Evolutionary conservation across 169 alveolate species (phyloP).

Genomic region (Cryptosporidium sp.): DNA sequence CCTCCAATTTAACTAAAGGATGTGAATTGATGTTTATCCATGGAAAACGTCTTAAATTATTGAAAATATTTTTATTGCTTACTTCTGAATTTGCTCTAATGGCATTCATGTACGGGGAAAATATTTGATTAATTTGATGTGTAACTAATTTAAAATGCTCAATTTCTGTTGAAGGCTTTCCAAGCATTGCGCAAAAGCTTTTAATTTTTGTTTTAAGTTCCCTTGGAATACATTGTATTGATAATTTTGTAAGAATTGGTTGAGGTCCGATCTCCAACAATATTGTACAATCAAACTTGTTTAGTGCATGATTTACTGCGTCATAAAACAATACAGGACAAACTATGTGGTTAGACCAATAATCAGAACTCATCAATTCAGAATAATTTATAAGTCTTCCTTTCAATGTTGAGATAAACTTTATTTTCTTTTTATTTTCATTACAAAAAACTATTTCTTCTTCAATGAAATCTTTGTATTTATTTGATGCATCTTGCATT

Average conservation of each 20-base stretch:
- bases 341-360: conserved; percentile 61
- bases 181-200: conserved; percentile 16
- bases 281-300: neutral
- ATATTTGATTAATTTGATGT: neutral
- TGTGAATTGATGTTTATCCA: conserved; percentile 23
- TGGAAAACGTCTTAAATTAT: conserved; percentile 45
- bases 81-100: neutral
- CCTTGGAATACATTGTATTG: conserved; percentile 28
- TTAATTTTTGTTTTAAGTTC: conserved; percentile 15
- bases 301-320: conserved; percentile 26
- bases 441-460: conserved; percentile 26
- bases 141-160: conserved; percentile 1
- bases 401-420: conserved; percentile 38
- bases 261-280: conserved; percentile 59
- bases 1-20: conserved; percentile 23
- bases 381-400: conserved; percentile 8
- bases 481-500: conserved; percentile 14
- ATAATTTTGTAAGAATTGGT: conserved; percentile 55
- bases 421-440: neutral
- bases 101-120: neutral
- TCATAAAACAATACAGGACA: conserved; percentile 62
- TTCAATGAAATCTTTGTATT: conserved; percentile 43
- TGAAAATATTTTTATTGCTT: conserved; percentile 15
- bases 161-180: conserved; percentile 25
- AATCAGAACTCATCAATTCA: conserved; percentile 24